phyloP scores from a whole-genome alignment of 768 basidiomycete species.

The Boletus fagicola region DNA sequence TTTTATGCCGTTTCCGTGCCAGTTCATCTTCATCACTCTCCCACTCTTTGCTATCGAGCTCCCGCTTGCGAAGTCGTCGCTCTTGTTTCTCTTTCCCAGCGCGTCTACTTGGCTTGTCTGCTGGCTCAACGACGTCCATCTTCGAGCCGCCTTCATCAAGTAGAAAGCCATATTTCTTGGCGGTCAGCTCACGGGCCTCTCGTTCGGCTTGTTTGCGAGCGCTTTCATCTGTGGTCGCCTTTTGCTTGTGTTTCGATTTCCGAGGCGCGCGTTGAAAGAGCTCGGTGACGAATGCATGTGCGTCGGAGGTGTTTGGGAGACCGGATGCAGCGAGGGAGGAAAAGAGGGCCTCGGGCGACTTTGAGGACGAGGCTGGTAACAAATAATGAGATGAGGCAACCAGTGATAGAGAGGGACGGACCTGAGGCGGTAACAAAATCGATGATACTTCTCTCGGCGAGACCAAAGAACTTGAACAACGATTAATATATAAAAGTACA shows the following conservation, averaged over 20 bases:
- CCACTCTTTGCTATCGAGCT: constrained; percentile 81
- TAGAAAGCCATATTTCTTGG: constrained; percentile 76
- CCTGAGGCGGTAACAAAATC: constrained; percentile 88
- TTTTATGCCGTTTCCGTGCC: constrained; percentile 59
- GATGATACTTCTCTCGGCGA: constrained; percentile 79
- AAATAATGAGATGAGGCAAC: neutral
- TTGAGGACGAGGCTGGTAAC: constrained; percentile 66
- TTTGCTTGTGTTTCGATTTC: constrained; percentile 68
- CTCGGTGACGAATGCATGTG: constrained; percentile 76
- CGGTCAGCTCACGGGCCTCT: constrained; percentile 63
- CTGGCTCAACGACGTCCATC: constrained; percentile 39
- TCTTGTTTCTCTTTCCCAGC: constrained; percentile 53
- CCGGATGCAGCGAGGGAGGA: constrained; percentile 71
- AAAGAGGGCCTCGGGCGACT: constrained; percentile 78
- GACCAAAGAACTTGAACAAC: constrained; percentile 65
- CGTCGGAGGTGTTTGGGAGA: constrained; percentile 75
- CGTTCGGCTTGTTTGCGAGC: constrained; percentile 70
- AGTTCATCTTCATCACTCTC: constrained; percentile 88
- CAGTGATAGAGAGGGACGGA: constrained; percentile 29
- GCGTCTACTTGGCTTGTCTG: constrained; percentile 26
- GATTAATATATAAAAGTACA: neutral
- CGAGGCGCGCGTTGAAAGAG: constrained; percentile 77
- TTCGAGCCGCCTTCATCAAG: constrained; percentile 78
- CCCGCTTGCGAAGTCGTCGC: constrained; percentile 73
- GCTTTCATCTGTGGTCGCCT: constrained; percentile 38